These are phyloP conservation scores for Dendrostoma leiphaemia DNA, from an alignment of 2,329 filamentous ascomycete species.

Conservation along the genomic window DNA sequence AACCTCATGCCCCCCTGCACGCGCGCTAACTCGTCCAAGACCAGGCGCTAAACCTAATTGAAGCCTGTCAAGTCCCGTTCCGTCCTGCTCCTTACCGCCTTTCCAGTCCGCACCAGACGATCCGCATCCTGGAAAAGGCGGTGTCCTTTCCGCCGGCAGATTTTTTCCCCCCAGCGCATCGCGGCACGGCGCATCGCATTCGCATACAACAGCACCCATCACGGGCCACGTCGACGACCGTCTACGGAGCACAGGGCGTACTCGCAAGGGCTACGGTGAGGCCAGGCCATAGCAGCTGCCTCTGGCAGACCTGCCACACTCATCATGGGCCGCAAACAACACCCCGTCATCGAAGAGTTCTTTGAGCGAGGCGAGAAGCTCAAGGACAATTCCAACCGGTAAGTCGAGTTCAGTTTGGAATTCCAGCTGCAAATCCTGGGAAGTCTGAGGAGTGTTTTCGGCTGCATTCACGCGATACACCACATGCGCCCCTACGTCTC, in stretches of 20 bases:
- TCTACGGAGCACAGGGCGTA: neutral
- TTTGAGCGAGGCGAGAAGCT: constrained; percentile 86
- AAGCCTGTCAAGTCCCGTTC: neutral
- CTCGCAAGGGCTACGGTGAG: neutral
- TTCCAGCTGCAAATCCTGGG: too few relatives aligned
- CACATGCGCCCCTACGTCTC: too few relatives aligned
- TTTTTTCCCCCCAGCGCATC: neutral
- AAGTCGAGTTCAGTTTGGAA: constrained; percentile 45
- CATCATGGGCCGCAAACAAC: constrained; percentile 77
- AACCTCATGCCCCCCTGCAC: too few relatives aligned
- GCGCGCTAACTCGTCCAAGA: too few relatives aligned
- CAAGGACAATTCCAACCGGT: constrained; percentile 85
- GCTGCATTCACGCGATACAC: too few relatives aligned
- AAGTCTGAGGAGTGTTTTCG: too few relatives aligned
- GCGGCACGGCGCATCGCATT: neutral
- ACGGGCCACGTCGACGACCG: neutral
- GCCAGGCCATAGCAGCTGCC: neutral
- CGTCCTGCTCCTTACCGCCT: neutral
- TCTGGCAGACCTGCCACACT: neutral
- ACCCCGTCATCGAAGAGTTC: constrained; percentile 81
- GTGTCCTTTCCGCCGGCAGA: constrained; percentile 7
- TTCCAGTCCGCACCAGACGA: neutral
- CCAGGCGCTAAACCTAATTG: too few relatives aligned
- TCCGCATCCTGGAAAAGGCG: constrained; percentile 1
- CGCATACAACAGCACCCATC: neutral